Evolutionary conservation across 2,329 filamentous ascomycete species (phyloP).

Genomic region (Coniochaeta sp.): DNA sequence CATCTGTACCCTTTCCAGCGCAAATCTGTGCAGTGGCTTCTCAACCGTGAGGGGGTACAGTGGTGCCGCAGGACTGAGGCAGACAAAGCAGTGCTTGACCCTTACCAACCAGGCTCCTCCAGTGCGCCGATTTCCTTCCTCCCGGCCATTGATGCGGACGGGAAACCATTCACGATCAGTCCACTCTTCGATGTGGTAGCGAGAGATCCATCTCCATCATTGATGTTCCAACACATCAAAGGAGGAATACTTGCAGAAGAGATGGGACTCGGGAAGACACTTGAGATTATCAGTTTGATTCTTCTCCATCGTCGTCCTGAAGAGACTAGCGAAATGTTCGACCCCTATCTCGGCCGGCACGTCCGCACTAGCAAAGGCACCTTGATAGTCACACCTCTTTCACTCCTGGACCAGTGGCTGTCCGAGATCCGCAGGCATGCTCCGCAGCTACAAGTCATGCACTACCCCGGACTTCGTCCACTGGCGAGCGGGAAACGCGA

Average conservation of each 20-base stretch:
- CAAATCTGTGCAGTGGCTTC: conserved; percentile 61
- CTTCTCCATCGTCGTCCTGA: conserved; percentile 46
- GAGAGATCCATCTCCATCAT: conserved; percentile 37
- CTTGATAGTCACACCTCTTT: conserved; percentile 51
- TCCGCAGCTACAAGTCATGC: conserved; percentile 45
- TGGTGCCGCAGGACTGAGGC: conserved; percentile 25
- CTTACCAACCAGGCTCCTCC: conserved; percentile 8
- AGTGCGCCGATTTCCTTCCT: conserved; percentile 35
- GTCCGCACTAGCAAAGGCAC: conserved; percentile 47
- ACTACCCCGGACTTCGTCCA: conserved; percentile 42
- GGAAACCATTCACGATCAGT: conserved; percentile 34
- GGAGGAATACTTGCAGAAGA: conserved; percentile 70
- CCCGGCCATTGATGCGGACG: conserved; percentile 33
- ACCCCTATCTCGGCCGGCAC: conserved; percentile 31
- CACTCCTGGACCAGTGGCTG: conserved; percentile 54
- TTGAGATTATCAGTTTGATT: conserved; percentile 68
- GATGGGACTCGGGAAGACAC: conserved; percentile 77
- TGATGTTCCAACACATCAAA: conserved; percentile 32
- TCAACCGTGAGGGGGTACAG: conserved; percentile 55
- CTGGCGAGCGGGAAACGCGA: conserved; percentile 26
- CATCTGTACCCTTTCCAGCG: conserved; percentile 66
- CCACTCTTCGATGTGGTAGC: conserved; percentile 54
- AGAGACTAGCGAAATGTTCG: conserved; percentile 12
- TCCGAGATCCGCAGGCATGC: conserved; percentile 52
- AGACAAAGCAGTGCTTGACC: conserved; percentile 15